Evolutionary conservation across 345 rosid species (phyloP), one percentile per base, ranked within the genome.

Genomic region (Xanthoceras sorbifolium): DNA sequence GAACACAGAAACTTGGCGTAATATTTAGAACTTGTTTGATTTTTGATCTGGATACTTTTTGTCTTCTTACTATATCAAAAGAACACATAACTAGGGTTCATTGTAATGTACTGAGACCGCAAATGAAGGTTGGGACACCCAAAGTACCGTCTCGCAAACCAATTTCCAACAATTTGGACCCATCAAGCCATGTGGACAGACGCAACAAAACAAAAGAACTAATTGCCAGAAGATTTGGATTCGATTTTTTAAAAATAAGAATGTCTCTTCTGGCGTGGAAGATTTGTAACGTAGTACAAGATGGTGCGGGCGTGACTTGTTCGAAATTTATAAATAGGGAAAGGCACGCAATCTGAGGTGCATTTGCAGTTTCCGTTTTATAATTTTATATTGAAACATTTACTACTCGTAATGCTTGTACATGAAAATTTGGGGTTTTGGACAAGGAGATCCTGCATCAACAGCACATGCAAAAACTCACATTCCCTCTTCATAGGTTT

Each of bases 131-230:
- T 64, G 71, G 23, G 55, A 38, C 14, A n/a, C n/a, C n/a, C n/a
- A n/a, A 17, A 42, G 17, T 69, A 26, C 32, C 28, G 17, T 69
- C 46, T 2, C 5, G 57, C 29, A 52, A 28, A 20, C 38, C 26
- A 18, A 9, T 28, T 17, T 25, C 25, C 67, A 25, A 42, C 64
- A 71, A 55, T 22, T 36, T 22, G 57, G 9, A 72, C 63, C 63
- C 67, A 60, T 17, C 67, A 23, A 6, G 54, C 5, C 34, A 72
- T 36, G 75, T 59, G 75, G 54, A 29, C 64, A 57, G 75, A 36
- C 65, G 10, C 22, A 28, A 36, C 75, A 23, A 2, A 9, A 9
- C 11, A 29, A 34, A 34, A n/a, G n/a, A 22, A 36, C 14, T 22
- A 54, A 20, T 34, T n/a, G 64, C 32, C 26, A 7, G 14, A 3